Evolutionary conservation across 768 basidiomycete species (phyloP).

Genomic region (Rhodotorula toruloides): DNA sequence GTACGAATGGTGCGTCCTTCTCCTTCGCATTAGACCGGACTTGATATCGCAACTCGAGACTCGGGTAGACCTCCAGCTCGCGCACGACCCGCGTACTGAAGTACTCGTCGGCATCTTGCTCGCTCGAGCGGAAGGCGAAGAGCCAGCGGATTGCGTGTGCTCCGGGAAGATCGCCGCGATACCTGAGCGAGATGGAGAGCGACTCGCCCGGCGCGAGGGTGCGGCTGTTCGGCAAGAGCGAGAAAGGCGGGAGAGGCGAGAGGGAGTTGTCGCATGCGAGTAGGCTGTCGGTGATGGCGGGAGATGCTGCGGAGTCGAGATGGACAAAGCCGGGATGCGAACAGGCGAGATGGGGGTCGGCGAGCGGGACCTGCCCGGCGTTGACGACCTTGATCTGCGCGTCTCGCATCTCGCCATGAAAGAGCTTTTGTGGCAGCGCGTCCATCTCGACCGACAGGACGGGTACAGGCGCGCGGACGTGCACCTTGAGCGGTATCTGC

Average conservation of each 20-base stretch:
- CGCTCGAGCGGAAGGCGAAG: conserved; percentile 55
- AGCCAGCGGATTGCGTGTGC: conserved; percentile 58
- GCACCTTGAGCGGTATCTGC: conserved; percentile 64
- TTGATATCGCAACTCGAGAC: conserved; percentile 56
- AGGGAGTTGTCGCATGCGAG: conserved; percentile 57
- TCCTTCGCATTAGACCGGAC: conserved; percentile 52
- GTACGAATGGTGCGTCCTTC: neutral
- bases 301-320: neutral
- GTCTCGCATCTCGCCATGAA: conserved; percentile 63
- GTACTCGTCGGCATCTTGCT: conserved; percentile 48
- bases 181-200: conserved; percentile 54
- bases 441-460: conserved; percentile 51
- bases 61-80: conserved; percentile 58
- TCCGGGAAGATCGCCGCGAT: conserved; percentile 56
- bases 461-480: conserved; percentile 63
- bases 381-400: conserved; percentile 63
- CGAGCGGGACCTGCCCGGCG: conserved; percentile 57
- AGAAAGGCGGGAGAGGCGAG: conserved; percentile 51
- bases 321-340: conserved; percentile 24
- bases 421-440: conserved; percentile 44
- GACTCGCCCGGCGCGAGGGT: conserved; percentile 54
- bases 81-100: conserved; percentile 57
- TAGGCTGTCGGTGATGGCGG: conserved; percentile 40
- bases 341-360: conserved; percentile 62
- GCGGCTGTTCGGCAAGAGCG: conserved; percentile 45